Conservation (phyloP, 2,329 filamentous ascomycete species). For the Xylariaceae sp. region DNA sequence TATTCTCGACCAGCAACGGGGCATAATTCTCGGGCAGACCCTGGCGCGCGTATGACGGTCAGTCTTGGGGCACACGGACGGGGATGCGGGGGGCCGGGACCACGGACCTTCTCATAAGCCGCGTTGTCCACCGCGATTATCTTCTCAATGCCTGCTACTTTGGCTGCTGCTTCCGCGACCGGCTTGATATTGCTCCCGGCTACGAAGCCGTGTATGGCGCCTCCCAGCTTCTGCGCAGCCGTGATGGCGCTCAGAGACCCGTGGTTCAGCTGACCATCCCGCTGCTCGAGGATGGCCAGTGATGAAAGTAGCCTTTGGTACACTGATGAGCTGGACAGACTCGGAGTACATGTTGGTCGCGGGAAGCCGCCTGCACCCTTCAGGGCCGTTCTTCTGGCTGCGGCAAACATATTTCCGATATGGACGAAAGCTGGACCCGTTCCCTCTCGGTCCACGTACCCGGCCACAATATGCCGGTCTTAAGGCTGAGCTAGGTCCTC, state of each 20-base stretch:
- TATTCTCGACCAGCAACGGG: slow-evolving; percentile 89
- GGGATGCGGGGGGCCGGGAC: background rate
- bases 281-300: slow-evolving; percentile 86
- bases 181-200: slow-evolving; percentile 71
- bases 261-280: slow-evolving; percentile 75
- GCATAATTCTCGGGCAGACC: slow-evolving; percentile 91
- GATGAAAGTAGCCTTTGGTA: slow-evolving; percentile 72
- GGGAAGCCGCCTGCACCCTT: slow-evolving; percentile 14
- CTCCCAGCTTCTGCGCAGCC: slow-evolving; percentile 80
- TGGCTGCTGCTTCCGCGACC: slow-evolving; percentile 76
- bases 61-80: too few species aligned
- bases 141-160: slow-evolving; percentile 86
- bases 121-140: slow-evolving; percentile 81
- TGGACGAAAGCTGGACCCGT: too few species aligned
- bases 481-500: too few species aligned
- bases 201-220: slow-evolving; percentile 76
- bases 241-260: slow-evolving; percentile 79
- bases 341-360: too few species aligned
- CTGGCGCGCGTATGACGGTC: too few species aligned
- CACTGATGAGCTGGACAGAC: slow-evolving; percentile 36
- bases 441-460: too few species aligned
- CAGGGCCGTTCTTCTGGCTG: slow-evolving; percentile 20
- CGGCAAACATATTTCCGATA: slow-evolving; percentile 21
- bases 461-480: too few species aligned
- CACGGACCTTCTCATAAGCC: slow-evolving; percentile 77